Conservation (phyloP, 2,329 filamentous ascomycete species). For the Dactylonectria estremocensis region DNA sequence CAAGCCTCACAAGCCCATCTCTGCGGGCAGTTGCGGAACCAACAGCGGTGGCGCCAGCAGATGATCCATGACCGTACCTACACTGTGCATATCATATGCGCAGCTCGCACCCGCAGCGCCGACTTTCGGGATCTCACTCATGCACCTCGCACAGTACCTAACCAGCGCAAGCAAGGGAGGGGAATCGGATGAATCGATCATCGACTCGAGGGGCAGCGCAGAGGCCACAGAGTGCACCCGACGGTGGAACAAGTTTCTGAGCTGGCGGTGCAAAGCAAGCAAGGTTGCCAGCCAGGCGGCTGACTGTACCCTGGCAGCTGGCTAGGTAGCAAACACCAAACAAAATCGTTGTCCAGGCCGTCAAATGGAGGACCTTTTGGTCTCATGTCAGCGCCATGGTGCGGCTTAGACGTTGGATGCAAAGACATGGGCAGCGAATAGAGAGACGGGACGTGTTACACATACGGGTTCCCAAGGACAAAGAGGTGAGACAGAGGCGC, state of each 20-base stretch:
- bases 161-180: too few species aligned
- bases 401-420: not conserved
- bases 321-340: not conserved
- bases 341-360: not conserved
- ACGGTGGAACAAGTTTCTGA: too few species aligned
- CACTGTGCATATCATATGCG: too few species aligned
- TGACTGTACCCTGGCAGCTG: not conserved
- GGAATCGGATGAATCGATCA: not conserved
- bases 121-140: too few species aligned
- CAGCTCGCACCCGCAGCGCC: too few species aligned
- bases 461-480: not conserved
- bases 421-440: not conserved
- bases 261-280: too few species aligned
- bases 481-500: not conserved
- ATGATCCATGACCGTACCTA: too few species aligned
- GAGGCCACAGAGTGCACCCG: too few species aligned
- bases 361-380: not conserved
- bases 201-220: not conserved
- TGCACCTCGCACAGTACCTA: too few species aligned
- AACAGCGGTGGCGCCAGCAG: too few species aligned
- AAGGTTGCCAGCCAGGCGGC: not conserved
- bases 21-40: too few species aligned
- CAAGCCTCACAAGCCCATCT: too few species aligned
- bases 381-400: slow-evolving; percentile 2
- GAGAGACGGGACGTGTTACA: not conserved